Evolutionary conservation across 495 filamentous ascomycete genomes (phyloP).

Genomic region (Copromyces sp.): DNA sequence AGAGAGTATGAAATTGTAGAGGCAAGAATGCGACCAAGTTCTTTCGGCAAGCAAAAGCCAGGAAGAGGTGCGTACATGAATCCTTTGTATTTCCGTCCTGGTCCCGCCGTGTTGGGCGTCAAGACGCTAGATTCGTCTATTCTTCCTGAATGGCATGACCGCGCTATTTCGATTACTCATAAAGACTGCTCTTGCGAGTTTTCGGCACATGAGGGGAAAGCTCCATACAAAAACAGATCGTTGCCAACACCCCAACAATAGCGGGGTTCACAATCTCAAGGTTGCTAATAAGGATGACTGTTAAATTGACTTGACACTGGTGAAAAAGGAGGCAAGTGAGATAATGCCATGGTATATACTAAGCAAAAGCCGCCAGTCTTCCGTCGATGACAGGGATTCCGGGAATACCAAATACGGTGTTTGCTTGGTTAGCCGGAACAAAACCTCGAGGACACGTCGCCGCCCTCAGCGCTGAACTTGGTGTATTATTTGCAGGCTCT

Average conservation of each 20-base stretch:
- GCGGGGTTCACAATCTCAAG: neutral
- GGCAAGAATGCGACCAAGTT: neutral
- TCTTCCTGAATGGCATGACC: neutral
- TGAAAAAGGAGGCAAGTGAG: neutral
- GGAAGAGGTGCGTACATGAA: no score
- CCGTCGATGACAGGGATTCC: neutral
- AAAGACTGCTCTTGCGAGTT: neutral
- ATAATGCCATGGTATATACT: neutral
- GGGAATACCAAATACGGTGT: neutral
- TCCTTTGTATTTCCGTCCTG: neutral
- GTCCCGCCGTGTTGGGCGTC: neutral
- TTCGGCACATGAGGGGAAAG: neutral
- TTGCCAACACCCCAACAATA: neutral
- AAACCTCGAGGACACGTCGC: neutral
- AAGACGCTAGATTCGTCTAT: neutral
- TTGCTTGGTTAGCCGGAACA: neutral
- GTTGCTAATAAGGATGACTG: neutral
- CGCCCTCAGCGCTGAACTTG: neutral
- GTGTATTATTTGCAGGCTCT: no score
- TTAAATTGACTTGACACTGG: neutral
- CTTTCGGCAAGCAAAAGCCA: neutral
- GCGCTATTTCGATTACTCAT: neutral
- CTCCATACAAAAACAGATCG: neutral
- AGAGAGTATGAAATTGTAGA: neutral
- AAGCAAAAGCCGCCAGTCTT: neutral